Percentiles rank a stretch among this genome's conserved stretches.
Evolutionary conservation across 164 flowering plant species (phyloP).

Genomic region (Magnolia officinalis): DNA sequence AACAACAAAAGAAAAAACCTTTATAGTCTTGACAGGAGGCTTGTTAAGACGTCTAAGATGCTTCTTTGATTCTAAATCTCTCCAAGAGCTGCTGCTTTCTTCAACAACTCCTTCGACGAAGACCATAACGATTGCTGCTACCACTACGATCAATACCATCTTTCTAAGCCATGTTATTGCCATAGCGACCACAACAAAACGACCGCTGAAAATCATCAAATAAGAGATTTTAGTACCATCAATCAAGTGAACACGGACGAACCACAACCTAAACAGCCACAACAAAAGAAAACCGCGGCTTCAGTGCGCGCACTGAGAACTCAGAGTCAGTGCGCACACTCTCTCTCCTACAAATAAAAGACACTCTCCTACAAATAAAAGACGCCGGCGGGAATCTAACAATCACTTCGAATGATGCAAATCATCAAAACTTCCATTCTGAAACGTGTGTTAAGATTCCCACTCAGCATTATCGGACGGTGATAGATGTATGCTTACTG

Average conservation of each 20-base stretch:
- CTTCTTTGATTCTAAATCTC: constrained; percentile 48
- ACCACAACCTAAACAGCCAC: not conserved
- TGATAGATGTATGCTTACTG: too few species aligned
- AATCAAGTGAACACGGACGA: not conserved
- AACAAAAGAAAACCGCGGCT: too few species aligned
- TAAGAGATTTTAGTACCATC: not conserved
- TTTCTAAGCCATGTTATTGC: not conserved
- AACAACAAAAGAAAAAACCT: constrained; percentile 32
- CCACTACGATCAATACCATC: not conserved
- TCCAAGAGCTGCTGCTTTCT: not conserved
- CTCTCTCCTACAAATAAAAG: not conserved
- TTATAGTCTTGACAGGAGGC: constrained; percentile 59
- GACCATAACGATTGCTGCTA: not conserved
- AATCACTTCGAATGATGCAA: not conserved
- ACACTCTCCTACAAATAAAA: too few species aligned
- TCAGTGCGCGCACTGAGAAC: too few species aligned
- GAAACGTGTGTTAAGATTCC: not conserved
- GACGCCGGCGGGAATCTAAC: not conserved
- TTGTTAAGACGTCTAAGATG: constrained; percentile 78
- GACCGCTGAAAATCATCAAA: not conserved
- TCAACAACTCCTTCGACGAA: not conserved
- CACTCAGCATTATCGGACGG: too few species aligned
- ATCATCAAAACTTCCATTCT: not conserved
- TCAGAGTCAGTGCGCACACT: too few species aligned
- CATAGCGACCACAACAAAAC: not conserved